These are phyloP conservation scores for Salvia hispanica DNA, from an alignment of 257 asterid genomes.

Conservation along the genomic window DNA sequence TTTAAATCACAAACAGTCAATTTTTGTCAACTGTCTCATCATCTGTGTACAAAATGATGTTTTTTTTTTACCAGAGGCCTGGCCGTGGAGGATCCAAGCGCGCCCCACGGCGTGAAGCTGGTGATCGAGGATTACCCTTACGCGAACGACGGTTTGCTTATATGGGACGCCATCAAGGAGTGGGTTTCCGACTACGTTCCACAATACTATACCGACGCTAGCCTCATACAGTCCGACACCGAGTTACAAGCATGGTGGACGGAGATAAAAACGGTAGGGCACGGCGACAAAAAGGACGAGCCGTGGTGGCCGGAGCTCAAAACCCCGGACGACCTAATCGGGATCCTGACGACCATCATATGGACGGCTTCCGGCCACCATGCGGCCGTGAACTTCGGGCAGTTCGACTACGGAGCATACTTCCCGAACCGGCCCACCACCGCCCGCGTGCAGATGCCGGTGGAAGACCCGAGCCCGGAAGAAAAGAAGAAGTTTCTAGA, in stretches of 20 bases:
- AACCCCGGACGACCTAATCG: constrained; percentile 47
- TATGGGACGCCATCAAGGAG: constrained; percentile 70
- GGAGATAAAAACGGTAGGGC: constrained; percentile 64
- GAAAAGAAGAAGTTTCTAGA: constrained; percentile 42
- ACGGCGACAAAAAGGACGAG: constrained; percentile 72
- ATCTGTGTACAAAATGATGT: too few species aligned
- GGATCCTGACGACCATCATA: constrained; percentile 58
- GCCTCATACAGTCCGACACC: constrained; percentile 41
- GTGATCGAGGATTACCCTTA: constrained; percentile 78
- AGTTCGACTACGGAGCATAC: constrained; percentile 60
- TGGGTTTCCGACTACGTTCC: constrained; percentile 72
- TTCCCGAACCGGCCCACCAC: constrained; percentile 74
- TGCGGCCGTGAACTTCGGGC: constrained; percentile 86
- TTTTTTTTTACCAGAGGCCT: constrained; percentile 55
- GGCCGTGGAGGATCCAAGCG: constrained; percentile 72
- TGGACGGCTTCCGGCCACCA: constrained; percentile 84
- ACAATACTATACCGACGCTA: constrained; percentile 48
- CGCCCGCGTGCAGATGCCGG: constrained; percentile 65
- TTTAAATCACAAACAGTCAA: too few species aligned
- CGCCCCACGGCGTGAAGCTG: constrained; percentile 71
- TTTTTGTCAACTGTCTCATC: too few species aligned
- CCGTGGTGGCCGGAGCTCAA: constrained; percentile 78
- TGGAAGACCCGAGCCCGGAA: constrained; percentile 54
- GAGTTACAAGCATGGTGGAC: constrained; percentile 89
- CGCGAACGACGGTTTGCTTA: constrained; percentile 69